These are phyloP conservation scores for Yamadazyma diddensiae DNA, from an alignment of 1,139 yeast genomes.

Conservation along the genomic window DNA sequence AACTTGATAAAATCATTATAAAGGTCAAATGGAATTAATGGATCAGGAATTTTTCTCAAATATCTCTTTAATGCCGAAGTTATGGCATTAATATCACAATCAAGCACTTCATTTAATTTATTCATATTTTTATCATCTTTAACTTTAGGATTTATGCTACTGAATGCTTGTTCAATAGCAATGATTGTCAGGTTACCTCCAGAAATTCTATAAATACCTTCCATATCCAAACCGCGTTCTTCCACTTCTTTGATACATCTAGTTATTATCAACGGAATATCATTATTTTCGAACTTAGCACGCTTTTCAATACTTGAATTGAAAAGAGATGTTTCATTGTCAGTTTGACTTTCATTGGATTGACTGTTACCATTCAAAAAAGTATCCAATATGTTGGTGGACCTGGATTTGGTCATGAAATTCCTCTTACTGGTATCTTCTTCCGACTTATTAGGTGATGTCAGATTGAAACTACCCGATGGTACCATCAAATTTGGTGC, in stretches of 20 bases:
- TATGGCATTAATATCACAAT: slow-evolving; percentile 80
- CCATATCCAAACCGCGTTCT: slow-evolving; percentile 63
- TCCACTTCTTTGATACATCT: slow-evolving; percentile 82
- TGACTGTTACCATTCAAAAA: slow-evolving; percentile 23
- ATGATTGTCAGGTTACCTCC: slow-evolving; percentile 83
- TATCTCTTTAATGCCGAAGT: slow-evolving; percentile 86
- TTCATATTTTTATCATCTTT: slow-evolving; percentile 39
- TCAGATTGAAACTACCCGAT: neutral
- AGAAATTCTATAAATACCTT: slow-evolving; percentile 88
- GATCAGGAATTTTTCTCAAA: slow-evolving; percentile 79
- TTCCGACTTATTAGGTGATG: slow-evolving; percentile 7
- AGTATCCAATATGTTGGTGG: slow-evolving; percentile 46
- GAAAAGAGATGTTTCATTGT: slow-evolving; percentile 32
- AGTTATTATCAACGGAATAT: slow-evolving; percentile 68
- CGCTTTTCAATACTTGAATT: slow-evolving; percentile 55
- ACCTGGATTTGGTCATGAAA: slow-evolving; percentile 39
- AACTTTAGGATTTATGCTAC: slow-evolving; percentile 20
- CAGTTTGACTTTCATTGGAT: slow-evolving; percentile 9
- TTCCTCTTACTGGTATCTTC: slow-evolving; percentile 9
- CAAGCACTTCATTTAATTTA: slow-evolving; percentile 44
- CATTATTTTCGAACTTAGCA: slow-evolving; percentile 55
- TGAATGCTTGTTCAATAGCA: slow-evolving; percentile 48
- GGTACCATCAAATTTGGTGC: slow-evolving; percentile 10
- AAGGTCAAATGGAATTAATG: slow-evolving; percentile 67
- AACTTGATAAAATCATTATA: slow-evolving; percentile 65